These are phyloP conservation scores for Pythium dissimile DNA, from an alignment of 352 stramenopile species.

Conservation along the genomic window DNA sequence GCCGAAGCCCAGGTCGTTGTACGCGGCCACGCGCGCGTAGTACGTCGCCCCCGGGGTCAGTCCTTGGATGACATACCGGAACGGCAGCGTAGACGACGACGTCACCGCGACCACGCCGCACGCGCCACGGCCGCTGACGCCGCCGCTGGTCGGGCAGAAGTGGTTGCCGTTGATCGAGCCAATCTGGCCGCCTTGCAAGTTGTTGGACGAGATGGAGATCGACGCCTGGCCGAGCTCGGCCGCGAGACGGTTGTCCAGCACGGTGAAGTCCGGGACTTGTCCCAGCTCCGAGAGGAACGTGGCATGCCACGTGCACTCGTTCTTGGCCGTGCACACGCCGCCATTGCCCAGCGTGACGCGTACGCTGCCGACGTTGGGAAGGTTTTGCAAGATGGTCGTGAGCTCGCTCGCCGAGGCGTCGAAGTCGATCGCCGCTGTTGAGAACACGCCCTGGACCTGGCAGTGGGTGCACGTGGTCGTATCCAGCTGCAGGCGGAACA, in stretches of 20 bases:
- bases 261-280: conserved; percentile 41
- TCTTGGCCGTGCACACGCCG: conserved; percentile 31
- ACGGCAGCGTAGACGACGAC: conserved; percentile 26
- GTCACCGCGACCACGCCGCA: conserved; percentile 37
- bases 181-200: conserved; percentile 17
- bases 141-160: conserved; percentile 51
- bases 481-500: conserved; percentile 83
- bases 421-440: conserved; percentile 70
- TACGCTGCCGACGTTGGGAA: conserved; percentile 93
- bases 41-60: conserved; percentile 60
- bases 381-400: conserved; percentile 86
- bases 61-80: conserved; percentile 50
- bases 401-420: conserved; percentile 58
- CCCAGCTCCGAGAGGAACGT: conserved; percentile 75
- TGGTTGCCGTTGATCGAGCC: conserved; percentile 36
- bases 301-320: conserved; percentile 76
- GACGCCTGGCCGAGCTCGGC: conserved; percentile 33
- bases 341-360: conserved; percentile 42
- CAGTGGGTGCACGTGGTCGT: conserved; percentile 74
- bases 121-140: conserved; percentile 26
- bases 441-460: conserved; percentile 62
- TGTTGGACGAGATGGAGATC: conserved; percentile 31
- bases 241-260: conserved; percentile 43
- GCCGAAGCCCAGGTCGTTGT: conserved; percentile 62
- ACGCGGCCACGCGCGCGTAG: conserved; percentile 67